A percentile compares a stretch with the other conserved stretches of the same genome.
Conservation (phyloP, 2,329 filamentous ascomycete species). For the Fusarium sp. region DNA sequence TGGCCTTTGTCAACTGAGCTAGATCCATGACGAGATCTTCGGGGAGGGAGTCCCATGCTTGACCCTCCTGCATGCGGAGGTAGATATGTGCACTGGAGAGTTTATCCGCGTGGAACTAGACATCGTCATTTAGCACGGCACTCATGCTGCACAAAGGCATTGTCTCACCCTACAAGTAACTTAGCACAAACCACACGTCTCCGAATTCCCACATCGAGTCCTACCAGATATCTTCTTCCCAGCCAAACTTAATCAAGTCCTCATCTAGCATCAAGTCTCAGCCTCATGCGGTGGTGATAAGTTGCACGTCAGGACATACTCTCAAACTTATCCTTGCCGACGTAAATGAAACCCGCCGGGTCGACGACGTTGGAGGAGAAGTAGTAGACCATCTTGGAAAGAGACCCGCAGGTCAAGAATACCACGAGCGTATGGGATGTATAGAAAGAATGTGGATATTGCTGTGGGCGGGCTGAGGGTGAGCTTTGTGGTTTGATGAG, state of each 20-base stretch:
- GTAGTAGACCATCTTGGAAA: conserved; percentile 85
- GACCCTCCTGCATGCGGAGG: conserved; percentile 81
- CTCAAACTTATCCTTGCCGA: conserved; percentile 99
- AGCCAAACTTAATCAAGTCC: conserved; percentile 92
- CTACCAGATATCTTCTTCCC: conserved; percentile 96
- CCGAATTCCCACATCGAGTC: conserved; percentile 31
- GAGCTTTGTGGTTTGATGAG: conserved; percentile 23
- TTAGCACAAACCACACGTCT: conserved; percentile 16
- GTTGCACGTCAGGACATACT: conserved; percentile 70
- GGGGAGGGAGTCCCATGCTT: conserved; percentile 87
- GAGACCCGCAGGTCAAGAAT: rapidly evolving
- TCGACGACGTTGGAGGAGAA: conserved; percentile 88
- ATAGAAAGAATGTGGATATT: background rate
- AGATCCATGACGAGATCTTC: conserved; percentile 83
- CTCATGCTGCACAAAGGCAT: background rate
- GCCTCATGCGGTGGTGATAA: conserved; percentile 18
- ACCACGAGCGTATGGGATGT: too few species aligned
- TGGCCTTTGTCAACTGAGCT: conserved; percentile 98
- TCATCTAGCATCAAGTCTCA: conserved; percentile 74
- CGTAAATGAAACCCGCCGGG: conserved; percentile 89
- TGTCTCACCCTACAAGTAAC: conserved; percentile 38
- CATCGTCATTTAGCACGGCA: background rate
- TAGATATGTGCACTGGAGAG: conserved; percentile 97
- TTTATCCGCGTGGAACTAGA: conserved; percentile 95
- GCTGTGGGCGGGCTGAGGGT: background rate